These are phyloP conservation scores for Fraxinus ornus DNA, from an alignment of 305 asterid genomes.

Conservation along the genomic window DNA sequence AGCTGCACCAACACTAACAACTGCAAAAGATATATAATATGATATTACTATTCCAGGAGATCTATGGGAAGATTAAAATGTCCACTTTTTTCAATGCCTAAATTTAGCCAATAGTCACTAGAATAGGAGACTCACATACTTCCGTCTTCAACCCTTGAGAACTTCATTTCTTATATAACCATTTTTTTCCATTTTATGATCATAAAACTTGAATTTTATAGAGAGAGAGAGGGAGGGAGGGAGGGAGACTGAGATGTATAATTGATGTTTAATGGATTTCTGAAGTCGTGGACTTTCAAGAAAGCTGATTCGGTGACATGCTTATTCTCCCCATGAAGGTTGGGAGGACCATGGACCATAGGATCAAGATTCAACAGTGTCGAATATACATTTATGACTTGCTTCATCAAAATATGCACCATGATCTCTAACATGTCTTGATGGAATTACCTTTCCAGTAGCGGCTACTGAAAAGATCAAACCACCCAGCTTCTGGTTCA, in stretches of 20 bases:
- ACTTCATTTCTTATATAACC: not conserved
- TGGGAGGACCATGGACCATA: not conserved
- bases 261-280: not conserved
- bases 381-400: not conserved
- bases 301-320: not conserved
- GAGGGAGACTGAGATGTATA: not conserved
- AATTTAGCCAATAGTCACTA: not conserved
- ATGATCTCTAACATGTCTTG: not conserved
- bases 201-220: not conserved
- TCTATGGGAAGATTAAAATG: not conserved
- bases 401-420: constrained; percentile 9
- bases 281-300: not conserved
- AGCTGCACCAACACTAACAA: constrained; percentile 90
- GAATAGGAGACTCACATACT: not conserved
- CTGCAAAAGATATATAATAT: constrained; percentile 44
- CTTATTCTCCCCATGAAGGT: not conserved
- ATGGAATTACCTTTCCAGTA: constrained; percentile 68
- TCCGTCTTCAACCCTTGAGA: not conserved
- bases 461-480: constrained; percentile 89
- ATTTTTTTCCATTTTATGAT: not conserved
- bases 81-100: not conserved
- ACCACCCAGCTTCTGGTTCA: constrained; percentile 92
- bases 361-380: constrained; percentile 2
- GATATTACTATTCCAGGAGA: not conserved
- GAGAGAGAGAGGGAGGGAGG: no score